Evolutionary conservation across 495 filamentous ascomycete genomes (phyloP).

Genomic region (Coniosporium apollinis): DNA sequence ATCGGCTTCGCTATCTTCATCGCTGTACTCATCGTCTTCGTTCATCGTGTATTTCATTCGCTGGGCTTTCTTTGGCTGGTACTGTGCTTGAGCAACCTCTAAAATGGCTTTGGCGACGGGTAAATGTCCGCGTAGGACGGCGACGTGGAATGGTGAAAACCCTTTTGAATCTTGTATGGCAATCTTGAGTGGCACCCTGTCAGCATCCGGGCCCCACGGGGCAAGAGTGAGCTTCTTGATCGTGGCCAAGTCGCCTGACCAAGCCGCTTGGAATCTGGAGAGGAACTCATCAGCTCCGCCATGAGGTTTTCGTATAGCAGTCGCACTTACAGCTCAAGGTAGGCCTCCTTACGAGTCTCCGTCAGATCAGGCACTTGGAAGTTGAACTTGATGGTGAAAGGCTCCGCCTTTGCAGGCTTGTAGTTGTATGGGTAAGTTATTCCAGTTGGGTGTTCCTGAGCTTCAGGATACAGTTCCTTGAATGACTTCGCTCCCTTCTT

Average conservation of each 20-base stretch:
- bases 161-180: slow-evolving; percentile 32
- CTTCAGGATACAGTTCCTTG: slow-evolving; percentile 42
- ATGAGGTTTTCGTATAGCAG: too few relatives aligned
- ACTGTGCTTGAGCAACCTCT: slow-evolving; percentile 49
- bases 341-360: slow-evolving; percentile 33
- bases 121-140: slow-evolving; percentile 43
- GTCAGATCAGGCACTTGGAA: slow-evolving; percentile 36
- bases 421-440: slow-evolving; percentile 1
- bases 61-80: slow-evolving; percentile 28
- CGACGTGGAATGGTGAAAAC: slow-evolving; percentile 44
- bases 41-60: slow-evolving; percentile 31
- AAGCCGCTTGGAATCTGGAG: slow-evolving; percentile 58
- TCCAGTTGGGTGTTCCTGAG: slow-evolving; percentile 11
- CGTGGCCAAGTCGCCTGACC: slow-evolving; percentile 43
- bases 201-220: slow-evolving; percentile 23
- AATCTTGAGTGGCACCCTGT: slow-evolving; percentile 41
- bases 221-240: slow-evolving; percentile 37
- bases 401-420: slow-evolving; percentile 5
- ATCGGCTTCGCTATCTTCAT: slow-evolving; percentile 20
- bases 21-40: slow-evolving; percentile 19
- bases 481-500: slow-evolving; percentile 47
- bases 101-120: slow-evolving; percentile 44
- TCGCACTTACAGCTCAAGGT: slow-evolving; percentile 36
- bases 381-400: slow-evolving; percentile 31
- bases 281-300: too few relatives aligned